Evolutionary conservation across 2,329 filamentous ascomycete genomes (phyloP).

Genomic region (Thermothelomyces thermophilus): DNA sequence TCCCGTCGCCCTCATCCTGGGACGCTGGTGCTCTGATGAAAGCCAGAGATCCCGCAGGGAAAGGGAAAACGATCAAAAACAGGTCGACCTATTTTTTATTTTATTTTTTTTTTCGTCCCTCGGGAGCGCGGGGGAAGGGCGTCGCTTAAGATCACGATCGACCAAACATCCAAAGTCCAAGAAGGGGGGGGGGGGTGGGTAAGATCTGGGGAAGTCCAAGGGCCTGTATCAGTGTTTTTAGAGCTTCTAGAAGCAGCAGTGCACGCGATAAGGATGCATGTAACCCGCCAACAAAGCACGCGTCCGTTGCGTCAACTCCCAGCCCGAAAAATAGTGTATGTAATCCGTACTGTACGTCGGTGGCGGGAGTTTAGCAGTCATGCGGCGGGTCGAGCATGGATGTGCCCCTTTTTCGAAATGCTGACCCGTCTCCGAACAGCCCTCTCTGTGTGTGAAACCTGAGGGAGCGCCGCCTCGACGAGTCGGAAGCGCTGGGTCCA

Average conservation of each 20-base stretch:
- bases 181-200: not conserved
- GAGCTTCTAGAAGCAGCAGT: not conserved
- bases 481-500: too few species aligned
- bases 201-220: slow-evolving; percentile 1
- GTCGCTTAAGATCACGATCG: not conserved
- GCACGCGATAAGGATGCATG: not conserved
- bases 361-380: not conserved
- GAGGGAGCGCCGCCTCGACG: too few species aligned
- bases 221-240: too few species aligned
- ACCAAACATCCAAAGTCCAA: not conserved
- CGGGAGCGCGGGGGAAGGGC: not conserved
- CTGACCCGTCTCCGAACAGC: not conserved
- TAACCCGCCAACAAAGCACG: too few species aligned
- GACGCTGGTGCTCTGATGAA: not conserved
- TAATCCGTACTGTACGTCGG: not conserved
- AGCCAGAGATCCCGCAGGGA: not conserved
- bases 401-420: not conserved
- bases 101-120: not conserved
- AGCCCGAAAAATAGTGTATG: not conserved
- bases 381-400: not conserved
- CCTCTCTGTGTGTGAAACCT: too few species aligned
- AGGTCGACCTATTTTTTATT: not conserved
- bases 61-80: too few species aligned
- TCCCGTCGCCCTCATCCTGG: not conserved
- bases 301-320: too few species aligned